Percentiles rank a stretch among this genome's conserved stretches.
These are phyloP conservation scores for Termitomyces sp. DNA, from an alignment of 768 basidiomycete species.

Conservation along the genomic window DNA sequence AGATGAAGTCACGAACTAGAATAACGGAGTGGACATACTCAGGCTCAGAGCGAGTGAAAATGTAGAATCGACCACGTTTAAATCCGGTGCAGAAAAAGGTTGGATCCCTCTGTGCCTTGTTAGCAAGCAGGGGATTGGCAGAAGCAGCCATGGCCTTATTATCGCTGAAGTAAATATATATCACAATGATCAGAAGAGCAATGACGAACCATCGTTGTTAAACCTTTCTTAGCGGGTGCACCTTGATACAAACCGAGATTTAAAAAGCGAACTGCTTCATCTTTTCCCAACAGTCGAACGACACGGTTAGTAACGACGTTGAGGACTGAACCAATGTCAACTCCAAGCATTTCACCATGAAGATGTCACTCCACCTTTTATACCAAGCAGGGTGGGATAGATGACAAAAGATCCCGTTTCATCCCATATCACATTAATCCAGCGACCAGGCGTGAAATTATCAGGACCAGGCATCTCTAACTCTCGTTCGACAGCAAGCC, in stretches of 20 bases:
- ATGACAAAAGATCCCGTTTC: conserved; percentile 93
- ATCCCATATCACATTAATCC: conserved; percentile 94
- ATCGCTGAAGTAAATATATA: conserved; percentile 2
- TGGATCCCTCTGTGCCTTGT: conserved; percentile 80
- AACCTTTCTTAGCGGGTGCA: conserved; percentile 75
- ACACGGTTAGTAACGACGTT: conserved; percentile 95
- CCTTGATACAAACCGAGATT: conserved; percentile 92
- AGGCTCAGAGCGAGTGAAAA: conserved; percentile 88
- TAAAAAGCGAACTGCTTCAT: conserved; percentile 87
- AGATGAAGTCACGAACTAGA: not conserved
- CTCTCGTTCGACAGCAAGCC: conserved; percentile 90
- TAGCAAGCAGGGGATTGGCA: conserved; percentile 88
- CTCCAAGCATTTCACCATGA: not conserved
- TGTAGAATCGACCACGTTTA: conserved; percentile 89
- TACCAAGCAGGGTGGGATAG: conserved; percentile 89
- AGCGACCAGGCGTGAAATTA: conserved; percentile 65
- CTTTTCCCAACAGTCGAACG: conserved; percentile 82
- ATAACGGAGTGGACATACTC: conserved; percentile 50
- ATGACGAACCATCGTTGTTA: conserved; percentile 72
- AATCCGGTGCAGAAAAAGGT: conserved; percentile 91
- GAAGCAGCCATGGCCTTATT: conserved; percentile 89
- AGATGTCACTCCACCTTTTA: conserved; percentile 64
- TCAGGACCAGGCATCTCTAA: conserved; percentile 79
- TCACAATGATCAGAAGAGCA: not conserved
- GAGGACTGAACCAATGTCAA: conserved; percentile 52